Evolutionary conservation across 2,329 filamentous ascomycete species (phyloP).

Genomic region (Fusarium luffae): DNA sequence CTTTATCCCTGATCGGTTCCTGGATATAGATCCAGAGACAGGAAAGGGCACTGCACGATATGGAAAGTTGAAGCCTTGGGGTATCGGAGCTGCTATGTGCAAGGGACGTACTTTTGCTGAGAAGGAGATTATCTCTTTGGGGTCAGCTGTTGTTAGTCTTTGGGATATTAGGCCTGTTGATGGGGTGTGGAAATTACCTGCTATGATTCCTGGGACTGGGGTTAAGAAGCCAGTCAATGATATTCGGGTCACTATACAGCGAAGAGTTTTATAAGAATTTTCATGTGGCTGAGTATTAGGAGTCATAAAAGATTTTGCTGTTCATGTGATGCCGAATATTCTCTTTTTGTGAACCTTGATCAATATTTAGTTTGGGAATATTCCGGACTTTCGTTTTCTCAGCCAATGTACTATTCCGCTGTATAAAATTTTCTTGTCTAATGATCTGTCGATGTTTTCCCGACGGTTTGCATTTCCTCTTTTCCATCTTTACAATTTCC

Average conservation of each 20-base stretch:
- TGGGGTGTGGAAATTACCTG: slow-evolving; percentile 25
- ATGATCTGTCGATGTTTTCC: not conserved
- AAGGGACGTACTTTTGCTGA: slow-evolving; percentile 44
- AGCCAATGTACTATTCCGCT: not conserved
- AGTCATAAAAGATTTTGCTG: not conserved
- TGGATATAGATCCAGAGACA: slow-evolving; percentile 16
- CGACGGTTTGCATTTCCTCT: not conserved
- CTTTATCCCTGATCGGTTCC: slow-evolving; percentile 40
- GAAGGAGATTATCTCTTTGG: slow-evolving; percentile 36
- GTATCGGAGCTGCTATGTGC: slow-evolving; percentile 36
- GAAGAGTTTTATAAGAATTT: not conserved
- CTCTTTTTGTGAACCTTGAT: too few relatives aligned
- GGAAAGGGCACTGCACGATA: slow-evolving; percentile 31
- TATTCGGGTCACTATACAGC: slow-evolving; percentile 36
- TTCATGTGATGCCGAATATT: not conserved
- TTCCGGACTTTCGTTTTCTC: not conserved
- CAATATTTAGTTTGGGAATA: not conserved
- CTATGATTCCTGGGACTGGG: slow-evolving; percentile 25
- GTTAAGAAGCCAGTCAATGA: slow-evolving; percentile 28
- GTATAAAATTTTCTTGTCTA: not conserved
- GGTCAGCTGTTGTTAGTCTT: slow-evolving; percentile 28
- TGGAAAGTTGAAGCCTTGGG: slow-evolving; percentile 40
- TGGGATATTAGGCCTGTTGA: slow-evolving; percentile 29
- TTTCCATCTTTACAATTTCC: not conserved
- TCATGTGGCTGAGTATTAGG: not conserved